These are phyloP conservation scores for Rhynchosporium agropyri DNA, from an alignment of 2,329 filamentous ascomycete species.

Conservation along the genomic window DNA sequence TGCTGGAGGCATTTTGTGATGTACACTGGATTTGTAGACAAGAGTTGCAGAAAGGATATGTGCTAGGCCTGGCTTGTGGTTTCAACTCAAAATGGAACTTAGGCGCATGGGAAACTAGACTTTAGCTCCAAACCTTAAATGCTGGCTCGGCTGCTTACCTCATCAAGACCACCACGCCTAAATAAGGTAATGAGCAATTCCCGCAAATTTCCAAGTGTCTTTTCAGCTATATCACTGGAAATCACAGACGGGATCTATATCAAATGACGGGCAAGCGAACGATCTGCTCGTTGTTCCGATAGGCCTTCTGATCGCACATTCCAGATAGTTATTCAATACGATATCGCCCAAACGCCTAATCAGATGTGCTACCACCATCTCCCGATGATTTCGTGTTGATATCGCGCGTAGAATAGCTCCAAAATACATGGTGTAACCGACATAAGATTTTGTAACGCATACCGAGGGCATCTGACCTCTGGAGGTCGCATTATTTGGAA, in stretches of 20 bases:
- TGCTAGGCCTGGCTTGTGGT: constrained; percentile 23
- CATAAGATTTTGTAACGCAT: no score
- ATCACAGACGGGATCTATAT: constrained; percentile 1
- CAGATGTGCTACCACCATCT: constrained; percentile 47
- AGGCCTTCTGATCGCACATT: constrained; percentile 10
- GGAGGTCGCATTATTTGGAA: no score
- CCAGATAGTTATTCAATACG: constrained; percentile 17
- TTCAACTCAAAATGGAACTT: constrained; percentile 1
- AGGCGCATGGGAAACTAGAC: constrained; percentile 1
- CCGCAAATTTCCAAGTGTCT: no score
- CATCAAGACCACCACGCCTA: background rate
- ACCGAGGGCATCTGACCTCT: no score
- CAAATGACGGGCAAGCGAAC: constrained; percentile 21
- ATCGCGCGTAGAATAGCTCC: no score
- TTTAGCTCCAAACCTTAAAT: constrained; percentile 11
- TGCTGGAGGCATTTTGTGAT: constrained; percentile 46
- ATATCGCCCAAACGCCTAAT: constrained; percentile 23
- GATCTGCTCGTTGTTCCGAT: constrained; percentile 25
- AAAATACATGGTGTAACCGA: no score
- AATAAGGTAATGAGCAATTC: background rate
- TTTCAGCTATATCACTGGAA: background rate
- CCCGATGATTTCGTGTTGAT: constrained; percentile 47
- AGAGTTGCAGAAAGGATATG: constrained; percentile 1
- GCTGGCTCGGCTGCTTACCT: background rate
- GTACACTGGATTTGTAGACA: constrained; percentile 14